Base-by-base conservation (phyloP, 352 stramenopile genomes). In the Pythium myriotylum region DNA sequence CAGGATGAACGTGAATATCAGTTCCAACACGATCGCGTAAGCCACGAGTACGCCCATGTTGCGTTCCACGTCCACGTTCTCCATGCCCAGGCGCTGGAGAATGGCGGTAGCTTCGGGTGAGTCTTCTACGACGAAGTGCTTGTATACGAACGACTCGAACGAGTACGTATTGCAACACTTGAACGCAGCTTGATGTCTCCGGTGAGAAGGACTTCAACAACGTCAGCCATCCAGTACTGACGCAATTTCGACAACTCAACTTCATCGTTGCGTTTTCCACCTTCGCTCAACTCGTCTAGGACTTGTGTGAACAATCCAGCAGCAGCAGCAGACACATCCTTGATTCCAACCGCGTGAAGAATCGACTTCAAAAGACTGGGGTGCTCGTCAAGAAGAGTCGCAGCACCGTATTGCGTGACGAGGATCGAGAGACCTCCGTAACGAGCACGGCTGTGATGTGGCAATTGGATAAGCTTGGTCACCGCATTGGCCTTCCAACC, bases 141-240 rank as follows among this genome's bases (percentile, higher is more conserved):
- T 86, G 42, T 91, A 89, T 7, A 91, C 51, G 19, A 94, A 58
- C 27, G 92, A 55, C 17, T 83, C 83, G 22, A 92, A 70, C 10
- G 89, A 76, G 55, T 92, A 92, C 70, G n/a, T n/a, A 85, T 89
- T 13, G 82, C 81, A 23, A 94, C 73, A 23, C 81, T 83, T 8
- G 63, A 65, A 17, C 85, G 83, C 35, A 92, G 66, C 52, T 77
- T 80, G 1, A 59, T 60, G 32, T 94, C 68, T 41, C 52, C 41
- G 8, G 77, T 86, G 16, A 89, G 47, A 27, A 94, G 60, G 5
- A 86, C 71, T 3, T 59, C 26, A 24, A 86, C 77, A 7, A 94
- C 72, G 47, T 87, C 72, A 6, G 67, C 64, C 23, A 92, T 72
- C 81, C 81, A 92, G 16, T 79, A 68, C 9, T 67, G 26, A 13